phyloP scores from a whole-genome alignment of 345 rosid species.

The Passiflora organensis region DNA sequence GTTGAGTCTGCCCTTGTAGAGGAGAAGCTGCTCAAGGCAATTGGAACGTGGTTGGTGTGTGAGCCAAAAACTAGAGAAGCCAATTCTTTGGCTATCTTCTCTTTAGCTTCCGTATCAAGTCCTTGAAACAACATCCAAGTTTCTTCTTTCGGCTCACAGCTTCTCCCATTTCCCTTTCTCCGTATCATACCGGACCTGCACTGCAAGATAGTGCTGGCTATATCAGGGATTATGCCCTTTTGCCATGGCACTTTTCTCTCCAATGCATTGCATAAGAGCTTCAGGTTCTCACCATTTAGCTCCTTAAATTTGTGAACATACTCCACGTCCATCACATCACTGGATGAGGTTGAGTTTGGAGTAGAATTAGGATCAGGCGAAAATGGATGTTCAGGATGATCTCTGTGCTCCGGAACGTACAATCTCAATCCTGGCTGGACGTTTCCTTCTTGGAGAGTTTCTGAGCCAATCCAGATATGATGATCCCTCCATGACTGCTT shows the following conservation, averaged over 20 bases:
- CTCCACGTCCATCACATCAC: conserved; percentile 64
- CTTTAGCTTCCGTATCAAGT: conserved; percentile 21
- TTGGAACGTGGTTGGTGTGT: conserved; percentile 37
- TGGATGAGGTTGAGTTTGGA: conserved; percentile 57
- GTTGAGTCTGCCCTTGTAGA: conserved; percentile 49
- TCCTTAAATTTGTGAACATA: conserved; percentile 49
- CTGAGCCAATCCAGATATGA: conserved; percentile 24
- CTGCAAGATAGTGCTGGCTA: conserved; percentile 24
- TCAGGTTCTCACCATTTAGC: conserved; percentile 30
- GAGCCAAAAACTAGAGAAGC: conserved; percentile 33
- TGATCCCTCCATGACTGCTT: conserved; percentile 30
- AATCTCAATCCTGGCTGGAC: conserved; percentile 37
- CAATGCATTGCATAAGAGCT: conserved; percentile 17
- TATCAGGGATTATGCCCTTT: conserved; percentile 22
- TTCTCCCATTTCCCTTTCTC: conserved; percentile 14
- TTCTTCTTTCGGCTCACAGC: conserved; percentile 18
- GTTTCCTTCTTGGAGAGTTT: conserved; percentile 3
- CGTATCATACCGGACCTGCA: conserved; percentile 25
- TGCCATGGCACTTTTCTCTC: conserved; percentile 27
- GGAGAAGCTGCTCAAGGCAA: conserved; percentile 57
- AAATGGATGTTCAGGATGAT: conserved; percentile 21
- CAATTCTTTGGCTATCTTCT: conserved; percentile 28
- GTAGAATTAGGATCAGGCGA: conserved; percentile 43
- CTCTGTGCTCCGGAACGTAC: conserved; percentile 39
- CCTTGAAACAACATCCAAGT: conserved; percentile 32